Base-by-base conservation (phyloP, 768 basidiomycete genomes). In the Pholiota molesta region DNA sequence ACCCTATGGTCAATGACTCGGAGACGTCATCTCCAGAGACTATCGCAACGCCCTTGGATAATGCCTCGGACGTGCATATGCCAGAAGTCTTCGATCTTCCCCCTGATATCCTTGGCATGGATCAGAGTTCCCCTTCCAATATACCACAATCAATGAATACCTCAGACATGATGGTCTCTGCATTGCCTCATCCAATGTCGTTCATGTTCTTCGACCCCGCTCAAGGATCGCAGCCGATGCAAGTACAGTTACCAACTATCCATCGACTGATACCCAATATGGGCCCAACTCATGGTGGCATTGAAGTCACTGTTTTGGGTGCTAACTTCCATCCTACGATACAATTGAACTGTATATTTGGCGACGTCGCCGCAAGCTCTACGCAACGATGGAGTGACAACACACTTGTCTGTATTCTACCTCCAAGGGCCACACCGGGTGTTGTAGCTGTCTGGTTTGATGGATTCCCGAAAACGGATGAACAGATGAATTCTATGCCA, bases 371-470 rank as follows among this genome's bases (percentile, higher is more conserved):
- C 13, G 90, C 96, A 9, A 91, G 88, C 60, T 91, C 91, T 10
- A 96, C 94, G 0, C 91, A 93, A 67, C 81, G 91, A 42, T 98
- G 94, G 92, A 93, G 92, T 71, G 91, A 94, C 58, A 97, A 93
- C 68, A 94, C 95, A 13, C 83, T 98, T 9, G 92, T 98, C 16
- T 98, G 97, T 73, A 76, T 95, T 49, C 74, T 99, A 44, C 97
- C 97, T 10, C 94, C 97, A 0, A 83, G 89, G 53, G 78, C 90
- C 0, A 77, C 82, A 51, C 85, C 95, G 16, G 97, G 97, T 10
- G 85, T 91, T 21, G 97, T 99, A 31, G 83, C 88, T 3, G 97
- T 99, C 2, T 92, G 90, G 82, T 91, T 99, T 66, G 87, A 92
- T 66, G 91, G 92, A 13, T 80, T 92, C 19, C 79, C 83, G 37